phyloP scores from a whole-genome alignment of 1,284 basidiomycete species.

The Puccinia coronata region DNA sequence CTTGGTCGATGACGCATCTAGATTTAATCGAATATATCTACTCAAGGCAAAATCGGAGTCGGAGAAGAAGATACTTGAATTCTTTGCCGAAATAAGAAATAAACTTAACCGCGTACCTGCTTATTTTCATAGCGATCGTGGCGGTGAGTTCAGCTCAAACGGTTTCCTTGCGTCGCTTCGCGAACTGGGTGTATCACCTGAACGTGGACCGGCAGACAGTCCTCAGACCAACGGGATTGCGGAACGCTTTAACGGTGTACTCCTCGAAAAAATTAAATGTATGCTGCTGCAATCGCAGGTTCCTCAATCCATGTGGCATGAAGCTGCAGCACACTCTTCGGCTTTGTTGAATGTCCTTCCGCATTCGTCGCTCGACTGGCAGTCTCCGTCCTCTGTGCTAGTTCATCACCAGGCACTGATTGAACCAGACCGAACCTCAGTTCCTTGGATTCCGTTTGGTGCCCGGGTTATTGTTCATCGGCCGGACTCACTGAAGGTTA shows the following conservation, averaged over 20 bases:
- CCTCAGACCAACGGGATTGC: constrained; percentile 16
- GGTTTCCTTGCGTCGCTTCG: neutral
- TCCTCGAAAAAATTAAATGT: neutral
- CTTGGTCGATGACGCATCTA: constrained; percentile 8
- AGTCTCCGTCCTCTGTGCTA: neutral
- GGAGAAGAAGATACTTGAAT: neutral
- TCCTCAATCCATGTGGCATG: neutral
- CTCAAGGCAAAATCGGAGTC: neutral
- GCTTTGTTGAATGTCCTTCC: neutral
- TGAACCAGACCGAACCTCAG: neutral
- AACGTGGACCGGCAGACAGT: neutral
- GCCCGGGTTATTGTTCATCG: neutral
- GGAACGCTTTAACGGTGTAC: neutral
- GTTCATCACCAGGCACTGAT: neutral
- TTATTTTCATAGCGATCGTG: too few species aligned
- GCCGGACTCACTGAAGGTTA: neutral
- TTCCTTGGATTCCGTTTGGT: neutral
- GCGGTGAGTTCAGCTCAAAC: neutral
- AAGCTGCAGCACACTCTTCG: neutral
- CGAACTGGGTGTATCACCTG: neutral
- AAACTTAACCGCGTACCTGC: neutral
- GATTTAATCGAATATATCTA: constrained; percentile 22
- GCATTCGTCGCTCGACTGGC: neutral
- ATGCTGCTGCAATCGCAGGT: neutral
- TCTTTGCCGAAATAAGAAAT: neutral